A percentile compares a stretch with the other conserved stretches of the same genome.
phyloP scores from a whole-genome alignment of 2,329 filamentous ascomycete genomes.

The Colletotrichum cereale region DNA sequence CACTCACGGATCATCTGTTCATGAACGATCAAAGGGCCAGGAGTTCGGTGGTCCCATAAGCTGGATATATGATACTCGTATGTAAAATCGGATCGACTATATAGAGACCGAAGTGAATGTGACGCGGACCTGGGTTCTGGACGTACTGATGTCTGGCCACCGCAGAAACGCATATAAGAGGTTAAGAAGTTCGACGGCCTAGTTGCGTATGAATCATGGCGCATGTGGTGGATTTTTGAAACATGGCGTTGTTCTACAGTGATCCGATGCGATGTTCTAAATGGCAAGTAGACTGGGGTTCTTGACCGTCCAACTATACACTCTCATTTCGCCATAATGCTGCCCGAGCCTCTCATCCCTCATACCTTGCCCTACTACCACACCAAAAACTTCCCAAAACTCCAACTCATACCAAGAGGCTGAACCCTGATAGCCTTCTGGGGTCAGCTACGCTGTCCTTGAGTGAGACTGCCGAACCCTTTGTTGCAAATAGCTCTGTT shows the following conservation, averaged over 20 bases:
- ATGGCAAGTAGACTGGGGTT: background rate
- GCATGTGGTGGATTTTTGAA: background rate
- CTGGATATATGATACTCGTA: background rate
- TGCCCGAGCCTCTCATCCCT: background rate
- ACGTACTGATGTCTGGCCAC: background rate
- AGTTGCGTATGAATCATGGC: background rate
- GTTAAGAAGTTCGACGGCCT: too few relatives aligned
- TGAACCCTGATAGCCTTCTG: background rate
- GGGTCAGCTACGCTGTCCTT: background rate
- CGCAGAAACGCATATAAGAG: background rate
- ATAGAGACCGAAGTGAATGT: background rate
- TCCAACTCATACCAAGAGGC: background rate
- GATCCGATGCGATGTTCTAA: background rate
- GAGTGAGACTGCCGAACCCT: background rate
- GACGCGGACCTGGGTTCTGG: too few relatives aligned
- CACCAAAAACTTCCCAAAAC: background rate
- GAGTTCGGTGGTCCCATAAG: background rate
- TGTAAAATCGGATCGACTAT: background rate
- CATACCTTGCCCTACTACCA: background rate
- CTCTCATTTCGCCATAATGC: background rate
- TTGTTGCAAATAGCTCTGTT: background rate
- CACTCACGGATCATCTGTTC: background rate
- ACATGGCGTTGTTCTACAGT: background rate
- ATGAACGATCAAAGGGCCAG: background rate
- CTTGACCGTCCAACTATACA: background rate